phyloP scores from a whole-genome alignment of 768 basidiomycete species.

The Porpolomopsis calyptriformis region DNA sequence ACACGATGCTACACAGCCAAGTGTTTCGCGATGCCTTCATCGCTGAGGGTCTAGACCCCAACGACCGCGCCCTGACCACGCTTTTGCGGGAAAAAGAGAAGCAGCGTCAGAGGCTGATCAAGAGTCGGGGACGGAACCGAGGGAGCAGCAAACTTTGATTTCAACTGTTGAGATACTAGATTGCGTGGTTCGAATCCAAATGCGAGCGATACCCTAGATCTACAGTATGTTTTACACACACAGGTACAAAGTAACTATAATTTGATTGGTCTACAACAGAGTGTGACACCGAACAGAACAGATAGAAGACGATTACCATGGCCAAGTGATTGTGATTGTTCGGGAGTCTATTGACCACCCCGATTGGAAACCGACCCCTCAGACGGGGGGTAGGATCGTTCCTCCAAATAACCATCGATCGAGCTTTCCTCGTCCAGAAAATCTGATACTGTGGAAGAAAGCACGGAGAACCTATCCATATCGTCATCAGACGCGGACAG shows the following conservation, averaged over 20 bases:
- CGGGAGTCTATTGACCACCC: background rate
- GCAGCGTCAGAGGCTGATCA: background rate
- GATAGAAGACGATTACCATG: too few species aligned
- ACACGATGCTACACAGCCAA: slow-evolving; percentile 23
- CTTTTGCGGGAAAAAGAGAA: slow-evolving; percentile 1
- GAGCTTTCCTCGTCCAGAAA: background rate
- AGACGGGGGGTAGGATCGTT: background rate
- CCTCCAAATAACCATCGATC: background rate
- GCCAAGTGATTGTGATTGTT: too few species aligned
- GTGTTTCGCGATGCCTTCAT: slow-evolving; percentile 3
- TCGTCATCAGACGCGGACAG: slow-evolving; percentile 3
- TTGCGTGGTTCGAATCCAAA: background rate
- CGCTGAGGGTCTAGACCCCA: slow-evolving; percentile 1
- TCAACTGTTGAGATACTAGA: background rate
- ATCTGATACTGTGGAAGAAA: background rate
- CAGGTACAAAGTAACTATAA: too few species aligned
- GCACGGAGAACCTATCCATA: slow-evolving; percentile 1
- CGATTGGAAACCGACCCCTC: background rate
- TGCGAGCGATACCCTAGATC: too few species aligned
- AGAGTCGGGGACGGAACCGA: background rate
- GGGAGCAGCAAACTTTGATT: background rate
- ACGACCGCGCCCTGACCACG: background rate
- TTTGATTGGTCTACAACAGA: too few species aligned
- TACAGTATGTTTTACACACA: too few species aligned
- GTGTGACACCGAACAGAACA: too few species aligned